Conservation (phyloP, 2,329 filamentous ascomycete species). For the Neurospora sp. region DNA sequence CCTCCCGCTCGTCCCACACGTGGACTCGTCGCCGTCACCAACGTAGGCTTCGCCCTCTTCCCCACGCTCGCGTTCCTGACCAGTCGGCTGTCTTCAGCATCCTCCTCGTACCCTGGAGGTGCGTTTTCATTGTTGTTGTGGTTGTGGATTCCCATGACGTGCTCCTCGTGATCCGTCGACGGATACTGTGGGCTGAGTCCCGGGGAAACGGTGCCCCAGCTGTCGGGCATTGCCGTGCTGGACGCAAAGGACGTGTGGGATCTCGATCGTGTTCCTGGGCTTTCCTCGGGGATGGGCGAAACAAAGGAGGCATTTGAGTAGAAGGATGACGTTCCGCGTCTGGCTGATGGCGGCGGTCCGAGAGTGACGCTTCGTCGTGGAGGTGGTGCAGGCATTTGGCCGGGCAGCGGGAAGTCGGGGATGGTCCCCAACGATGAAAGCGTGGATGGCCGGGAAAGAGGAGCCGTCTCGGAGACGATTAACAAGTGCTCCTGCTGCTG, state of each 20-base stretch:
- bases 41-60: constrained; percentile 47
- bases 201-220: constrained; percentile 47
- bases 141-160: background rate
- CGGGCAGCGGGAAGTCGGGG: constrained; percentile 47
- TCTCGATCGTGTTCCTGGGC: constrained; percentile 34
- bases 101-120: constrained; percentile 33
- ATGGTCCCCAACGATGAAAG: constrained; percentile 46
- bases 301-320: constrained; percentile 59
- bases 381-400: constrained; percentile 21
- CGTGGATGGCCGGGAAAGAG: constrained; percentile 41
- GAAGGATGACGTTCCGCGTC: constrained; percentile 53
- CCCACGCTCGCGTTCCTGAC: constrained; percentile 54
- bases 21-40: constrained; percentile 34
- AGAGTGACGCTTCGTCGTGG: constrained; percentile 41
- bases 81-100: constrained; percentile 45
- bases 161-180: constrained; percentile 38
- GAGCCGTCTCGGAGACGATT: constrained; percentile 31
- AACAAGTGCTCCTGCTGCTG: constrained; percentile 24
- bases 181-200: constrained; percentile 33
- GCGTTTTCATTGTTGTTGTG: constrained; percentile 35
- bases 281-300: constrained; percentile 68
- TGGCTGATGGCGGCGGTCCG: constrained; percentile 50
- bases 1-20: constrained; percentile 19
- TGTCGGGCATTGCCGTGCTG: constrained; percentile 61
- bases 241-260: constrained; percentile 60